A percentile compares a stretch with the other conserved stretches of the same genome.
phyloP scores from a whole-genome alignment of 2,329 filamentous ascomycete species.

The Paradendryphiella salina region DNA sequence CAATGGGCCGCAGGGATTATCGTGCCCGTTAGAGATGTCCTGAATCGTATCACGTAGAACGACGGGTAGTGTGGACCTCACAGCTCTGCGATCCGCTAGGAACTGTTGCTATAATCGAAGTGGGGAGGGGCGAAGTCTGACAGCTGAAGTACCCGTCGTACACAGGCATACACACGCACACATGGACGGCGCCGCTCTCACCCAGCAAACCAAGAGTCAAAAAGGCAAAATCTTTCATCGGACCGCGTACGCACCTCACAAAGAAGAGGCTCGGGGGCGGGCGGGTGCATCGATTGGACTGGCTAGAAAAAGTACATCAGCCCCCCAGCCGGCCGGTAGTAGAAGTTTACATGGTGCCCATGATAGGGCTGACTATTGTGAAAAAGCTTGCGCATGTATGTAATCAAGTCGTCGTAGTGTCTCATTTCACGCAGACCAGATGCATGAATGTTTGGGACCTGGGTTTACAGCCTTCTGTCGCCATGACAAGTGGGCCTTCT shows the following conservation, averaged over 20 bases:
- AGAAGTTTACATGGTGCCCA: slow-evolving; percentile 21
- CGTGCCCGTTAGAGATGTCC: slow-evolving; percentile 22
- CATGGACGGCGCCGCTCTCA: slow-evolving; percentile 18
- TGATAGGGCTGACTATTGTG: slow-evolving; percentile 27
- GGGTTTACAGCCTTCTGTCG: slow-evolving; percentile 1
- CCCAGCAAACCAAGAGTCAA: slow-evolving; percentile 21
- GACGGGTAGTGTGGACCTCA: slow-evolving; percentile 19
- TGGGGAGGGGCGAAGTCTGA: slow-evolving; percentile 18
- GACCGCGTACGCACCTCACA: slow-evolving; percentile 4
- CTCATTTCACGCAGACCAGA: slow-evolving; percentile 3
- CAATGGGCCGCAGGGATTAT: slow-evolving; percentile 29
- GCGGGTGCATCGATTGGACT: slow-evolving; percentile 27
- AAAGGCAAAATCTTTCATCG: slow-evolving; percentile 16
- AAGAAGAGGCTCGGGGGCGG: slow-evolving; percentile 15
- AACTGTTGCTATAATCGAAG: slow-evolving; percentile 22
- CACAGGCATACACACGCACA: slow-evolving; percentile 1
- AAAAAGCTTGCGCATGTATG: slow-evolving; percentile 17
- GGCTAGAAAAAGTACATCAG: slow-evolving; percentile 27
- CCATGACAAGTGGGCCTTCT: slow-evolving; percentile 17
- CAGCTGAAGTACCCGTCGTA: slow-evolving; percentile 20
- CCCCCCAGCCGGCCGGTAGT: slow-evolving; percentile 30
- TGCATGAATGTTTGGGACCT: slow-evolving; percentile 10
- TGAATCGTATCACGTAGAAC: slow-evolving; percentile 23
- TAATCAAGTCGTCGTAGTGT: slow-evolving; percentile 11
- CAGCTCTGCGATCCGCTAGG: slow-evolving; percentile 17